These are phyloP conservation scores for Fusarium sarcochroum DNA, from an alignment of 2,329 filamentous ascomycete genomes.

Conservation along the genomic window DNA sequence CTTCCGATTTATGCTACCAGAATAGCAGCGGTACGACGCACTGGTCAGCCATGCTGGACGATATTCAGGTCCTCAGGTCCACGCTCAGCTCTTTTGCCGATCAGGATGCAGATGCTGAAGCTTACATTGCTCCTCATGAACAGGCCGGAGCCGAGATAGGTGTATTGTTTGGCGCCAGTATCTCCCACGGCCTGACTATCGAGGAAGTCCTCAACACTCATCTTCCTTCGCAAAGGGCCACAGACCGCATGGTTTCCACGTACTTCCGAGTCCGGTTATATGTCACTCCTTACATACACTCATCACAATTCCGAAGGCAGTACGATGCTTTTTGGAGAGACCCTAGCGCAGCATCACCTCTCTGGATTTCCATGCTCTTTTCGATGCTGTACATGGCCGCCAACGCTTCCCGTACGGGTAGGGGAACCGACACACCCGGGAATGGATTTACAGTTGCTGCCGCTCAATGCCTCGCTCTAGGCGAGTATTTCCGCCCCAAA, in stretches of 20 bases:
- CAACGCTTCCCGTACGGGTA: not conserved
- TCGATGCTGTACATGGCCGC: not conserved
- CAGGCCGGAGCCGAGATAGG: not conserved
- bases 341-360: not conserved
- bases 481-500: not conserved
- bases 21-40: not conserved
- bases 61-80: not conserved
- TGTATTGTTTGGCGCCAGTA: not conserved
- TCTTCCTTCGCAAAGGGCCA: not conserved
- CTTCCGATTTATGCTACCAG: not conserved
- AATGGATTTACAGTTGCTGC: not conserved
- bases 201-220: not conserved
- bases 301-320: constrained; percentile 3
- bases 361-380: constrained; percentile 3
- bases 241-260: not conserved
- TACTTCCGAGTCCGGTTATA: not conserved
- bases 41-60: constrained; percentile 6
- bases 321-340: not conserved
- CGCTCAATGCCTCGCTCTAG: not conserved
- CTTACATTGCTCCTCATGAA: not conserved
- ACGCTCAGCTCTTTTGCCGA: not conserved
- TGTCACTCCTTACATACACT: not conserved
- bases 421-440: not conserved
- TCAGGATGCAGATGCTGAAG: not conserved
- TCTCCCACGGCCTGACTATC: not conserved